Evolutionary conservation across 495 filamentous ascomycete genomes (phyloP).

Genomic region (Alectoria sarmentosa): DNA sequence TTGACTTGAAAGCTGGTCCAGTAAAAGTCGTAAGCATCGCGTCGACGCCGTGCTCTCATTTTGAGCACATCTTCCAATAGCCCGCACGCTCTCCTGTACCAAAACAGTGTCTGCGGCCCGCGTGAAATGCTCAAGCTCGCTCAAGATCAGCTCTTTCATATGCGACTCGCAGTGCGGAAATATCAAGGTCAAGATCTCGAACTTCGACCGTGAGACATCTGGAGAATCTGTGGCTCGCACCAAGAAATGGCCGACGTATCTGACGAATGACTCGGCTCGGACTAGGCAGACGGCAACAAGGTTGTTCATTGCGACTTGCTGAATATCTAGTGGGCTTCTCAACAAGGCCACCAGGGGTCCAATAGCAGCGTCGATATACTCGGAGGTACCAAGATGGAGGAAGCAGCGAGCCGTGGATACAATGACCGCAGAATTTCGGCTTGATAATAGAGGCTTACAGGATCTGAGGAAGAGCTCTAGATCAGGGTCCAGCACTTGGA

Average conservation of each 20-base stretch:
- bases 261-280: slow-evolving; percentile 67
- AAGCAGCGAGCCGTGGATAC: slow-evolving; percentile 82
- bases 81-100: slow-evolving; percentile 79
- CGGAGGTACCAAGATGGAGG: slow-evolving; percentile 67
- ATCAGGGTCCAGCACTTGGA: slow-evolving; percentile 67
- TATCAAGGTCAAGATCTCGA: slow-evolving; percentile 81
- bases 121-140: slow-evolving; percentile 89
- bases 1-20: slow-evolving; percentile 74
- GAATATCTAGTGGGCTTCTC: slow-evolving; percentile 75
- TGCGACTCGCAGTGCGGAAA: slow-evolving; percentile 74
- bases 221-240: slow-evolving; percentile 74
- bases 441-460: slow-evolving; percentile 78
- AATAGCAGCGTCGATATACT: slow-evolving; percentile 61
- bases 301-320: slow-evolving; percentile 84
- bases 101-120: slow-evolving; percentile 66
- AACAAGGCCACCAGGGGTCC: slow-evolving; percentile 82
- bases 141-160: slow-evolving; percentile 76
- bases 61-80: slow-evolving; percentile 89
- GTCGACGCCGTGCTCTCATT: slow-evolving; percentile 59
- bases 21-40: slow-evolving; percentile 71
- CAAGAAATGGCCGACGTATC: slow-evolving; percentile 80
- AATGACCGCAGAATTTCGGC: slow-evolving; percentile 87
- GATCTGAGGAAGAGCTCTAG: slow-evolving; percentile 73
- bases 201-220: slow-evolving; percentile 79
- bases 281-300: slow-evolving; percentile 80